A percentile compares a stretch with the other conserved stretches of the same genome.
Evolutionary conservation across 495 filamentous ascomycete species (phyloP).

Genomic region (Neurospora tetrasperma): DNA sequence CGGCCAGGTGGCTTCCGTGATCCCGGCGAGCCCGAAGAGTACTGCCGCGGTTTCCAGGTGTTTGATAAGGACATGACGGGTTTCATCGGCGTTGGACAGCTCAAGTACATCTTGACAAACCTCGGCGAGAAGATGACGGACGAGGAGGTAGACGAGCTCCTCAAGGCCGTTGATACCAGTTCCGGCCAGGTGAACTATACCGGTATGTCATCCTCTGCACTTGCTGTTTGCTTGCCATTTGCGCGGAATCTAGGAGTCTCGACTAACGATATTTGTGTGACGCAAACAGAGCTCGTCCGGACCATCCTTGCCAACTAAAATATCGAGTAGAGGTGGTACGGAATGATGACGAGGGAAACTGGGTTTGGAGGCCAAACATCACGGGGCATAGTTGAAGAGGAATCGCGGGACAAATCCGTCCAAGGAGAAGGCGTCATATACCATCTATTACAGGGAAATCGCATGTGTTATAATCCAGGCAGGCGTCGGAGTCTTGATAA

Average conservation of each 20-base stretch:
- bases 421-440: neutral
- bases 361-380: neutral
- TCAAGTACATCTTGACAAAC: constrained; percentile 94
- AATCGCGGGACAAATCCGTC: neutral
- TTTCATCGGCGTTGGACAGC: constrained; percentile 91
- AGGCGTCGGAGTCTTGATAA: constrained; percentile 1
- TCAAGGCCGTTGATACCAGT: constrained; percentile 92
- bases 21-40: constrained; percentile 93
- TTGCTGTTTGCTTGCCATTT: neutral
- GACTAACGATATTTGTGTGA: constrained; percentile 3
- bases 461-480: neutral
- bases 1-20: constrained; percentile 96
- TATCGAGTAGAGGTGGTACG: neutral
- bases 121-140: constrained; percentile 98
- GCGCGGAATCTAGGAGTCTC: constrained; percentile 1
- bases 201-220: constrained; percentile 40
- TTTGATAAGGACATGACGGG: constrained; percentile 99
- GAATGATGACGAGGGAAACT: neutral
- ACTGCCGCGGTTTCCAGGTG: constrained; percentile 95
- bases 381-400: neutral
- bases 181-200: constrained; percentile 95
- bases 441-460: neutral
- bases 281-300: constrained; percentile 65
- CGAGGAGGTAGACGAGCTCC: constrained; percentile 93
- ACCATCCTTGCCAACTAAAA: constrained; percentile 85